Evolutionary conservation across 768 basidiomycete species (phyloP), one percentile per base, ranked within the genome.

Genomic region (Filobasidium floriforme): DNA sequence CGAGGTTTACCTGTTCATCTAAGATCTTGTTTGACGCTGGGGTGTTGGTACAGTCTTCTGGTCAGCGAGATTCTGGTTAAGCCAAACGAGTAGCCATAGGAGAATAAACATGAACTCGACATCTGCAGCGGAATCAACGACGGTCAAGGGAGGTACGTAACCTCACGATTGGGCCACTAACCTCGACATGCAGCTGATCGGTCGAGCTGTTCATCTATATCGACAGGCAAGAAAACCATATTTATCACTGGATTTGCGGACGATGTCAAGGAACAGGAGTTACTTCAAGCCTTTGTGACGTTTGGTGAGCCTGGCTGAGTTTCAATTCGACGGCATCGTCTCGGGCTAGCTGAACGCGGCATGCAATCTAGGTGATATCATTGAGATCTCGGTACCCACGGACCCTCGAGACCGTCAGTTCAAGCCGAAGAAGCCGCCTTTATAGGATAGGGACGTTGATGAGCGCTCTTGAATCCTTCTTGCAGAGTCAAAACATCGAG

Each of bases 261-360:
- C 68, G 88, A 92, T 71, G 86, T 91, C 52, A 88, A 92, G 76
- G 90, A 94, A 77, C 77, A 81, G 12, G 79, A 83, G 60, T 82
- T 97, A 37, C 84, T 91, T 74, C 85, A 92, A 69, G 82, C 82
- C 24, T 97, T 97, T 79, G 84, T 88, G 24, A 86, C 89, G 6
- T 97, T 98, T 78, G 93, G 93, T 91, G 73, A 61, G 86, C 71
- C 44, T n/a, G n/a, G n/a, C n/a, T n/a, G n/a, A n/a, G n/a, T n/a
- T n/a, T n/a, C n/a, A n/a, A n/a, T n/a, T n/a, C n/a, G n/a, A n/a
- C n/a, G n/a, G n/a, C n/a, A n/a, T n/a, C n/a, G 26, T 61, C 32
- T 71, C 62, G 52, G 44, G 51, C 43, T 6, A 32, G 49, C 49
- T 61, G 24, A 59, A 28, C 37, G 19, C 26, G 0, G 4, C 40